A percentile compares a stretch with the other conserved stretches of the same genome.
Evolutionary conservation across 331 rosid species (phyloP).

Genomic region (Ulmus americana): DNA sequence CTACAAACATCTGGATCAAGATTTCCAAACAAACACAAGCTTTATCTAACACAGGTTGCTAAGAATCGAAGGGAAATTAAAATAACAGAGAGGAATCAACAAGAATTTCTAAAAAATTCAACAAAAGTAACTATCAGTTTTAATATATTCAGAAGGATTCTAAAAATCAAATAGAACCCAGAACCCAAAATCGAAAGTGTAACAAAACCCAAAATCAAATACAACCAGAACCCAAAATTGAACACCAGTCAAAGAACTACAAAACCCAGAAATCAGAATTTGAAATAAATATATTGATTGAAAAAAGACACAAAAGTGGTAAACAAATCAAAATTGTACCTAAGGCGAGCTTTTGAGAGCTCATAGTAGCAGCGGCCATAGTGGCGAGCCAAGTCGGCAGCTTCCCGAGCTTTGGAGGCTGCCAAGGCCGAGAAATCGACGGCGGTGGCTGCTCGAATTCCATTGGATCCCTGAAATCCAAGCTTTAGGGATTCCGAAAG

Average conservation of each 20-base stretch:
- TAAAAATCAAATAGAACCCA: neutral
- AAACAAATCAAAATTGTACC: conserved; percentile 30
- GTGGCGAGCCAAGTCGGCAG: conserved; percentile 47
- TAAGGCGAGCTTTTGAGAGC: conserved; percentile 95
- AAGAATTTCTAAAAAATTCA: neutral
- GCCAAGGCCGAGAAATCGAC: conserved; percentile 38
- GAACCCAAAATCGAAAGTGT: neutral
- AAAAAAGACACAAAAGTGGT: neutral
- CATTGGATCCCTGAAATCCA: conserved; percentile 35
- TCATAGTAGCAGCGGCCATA: conserved; percentile 76
- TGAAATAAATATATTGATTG: neutral
- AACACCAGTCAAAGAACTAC: conserved; percentile 1
- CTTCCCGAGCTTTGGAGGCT: conserved; percentile 31
- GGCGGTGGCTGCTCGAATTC: conserved; percentile 23
- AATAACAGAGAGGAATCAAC: neutral
- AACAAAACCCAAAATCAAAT: neutral
- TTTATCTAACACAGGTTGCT: neutral
- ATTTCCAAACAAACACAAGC: neutral
- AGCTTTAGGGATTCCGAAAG: conserved; percentile 21
- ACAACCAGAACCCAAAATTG: neutral
- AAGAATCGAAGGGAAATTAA: neutral
- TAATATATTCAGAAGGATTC: neutral
- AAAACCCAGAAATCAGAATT: neutral
- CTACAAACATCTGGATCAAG: too few species aligned
- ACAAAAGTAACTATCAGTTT: neutral